These are phyloP conservation scores for Penicillium coprophilum DNA, from an alignment of 495 filamentous ascomycete genomes.

Conservation along the genomic window DNA sequence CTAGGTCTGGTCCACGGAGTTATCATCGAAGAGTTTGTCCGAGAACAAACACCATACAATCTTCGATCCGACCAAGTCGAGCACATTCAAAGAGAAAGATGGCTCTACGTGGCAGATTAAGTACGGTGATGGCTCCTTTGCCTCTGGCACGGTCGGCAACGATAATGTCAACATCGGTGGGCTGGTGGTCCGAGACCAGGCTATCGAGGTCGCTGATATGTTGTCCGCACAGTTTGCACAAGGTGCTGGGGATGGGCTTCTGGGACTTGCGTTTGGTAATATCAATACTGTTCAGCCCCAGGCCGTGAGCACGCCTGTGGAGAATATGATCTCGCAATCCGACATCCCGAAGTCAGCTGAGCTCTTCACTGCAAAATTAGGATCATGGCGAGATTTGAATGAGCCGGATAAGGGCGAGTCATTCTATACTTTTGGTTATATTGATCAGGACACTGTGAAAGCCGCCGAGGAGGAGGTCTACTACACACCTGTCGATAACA, in stretches of 20 bases:
- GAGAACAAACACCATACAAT: conserved; percentile 45
- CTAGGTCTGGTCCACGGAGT: conserved; percentile 62
- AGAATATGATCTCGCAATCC: conserved; percentile 70
- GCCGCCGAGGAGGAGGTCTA: conserved; percentile 54
- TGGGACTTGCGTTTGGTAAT: conserved; percentile 67
- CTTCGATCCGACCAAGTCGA: conserved; percentile 60
- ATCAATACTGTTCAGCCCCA: conserved; percentile 67
- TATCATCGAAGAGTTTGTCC: conserved; percentile 42
- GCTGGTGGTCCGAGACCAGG: conserved; percentile 65
- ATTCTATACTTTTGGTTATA: conserved; percentile 80
- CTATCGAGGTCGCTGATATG: conserved; percentile 66
- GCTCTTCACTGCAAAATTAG: conserved; percentile 75
- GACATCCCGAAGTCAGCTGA: conserved; percentile 61
- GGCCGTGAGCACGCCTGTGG: conserved; percentile 65
- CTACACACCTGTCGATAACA: conserved; percentile 67
- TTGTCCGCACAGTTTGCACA: conserved; percentile 61
- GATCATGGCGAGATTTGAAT: conserved; percentile 58
- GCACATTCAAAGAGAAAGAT: conserved; percentile 54
- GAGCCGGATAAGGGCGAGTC: conserved; percentile 57
- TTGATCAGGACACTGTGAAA: conserved; percentile 64
- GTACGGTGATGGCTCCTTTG: conserved; percentile 71
- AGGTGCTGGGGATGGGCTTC: conserved; percentile 66
- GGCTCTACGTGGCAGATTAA: conserved; percentile 65
- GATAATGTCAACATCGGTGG: conserved; percentile 67
- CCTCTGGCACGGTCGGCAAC: conserved; percentile 69